Percentiles rank a stretch among this genome's conserved stretches.
Conservation (phyloP, 2,329 filamentous ascomycete species). For the Fonsecaea multimorphosa region DNA sequence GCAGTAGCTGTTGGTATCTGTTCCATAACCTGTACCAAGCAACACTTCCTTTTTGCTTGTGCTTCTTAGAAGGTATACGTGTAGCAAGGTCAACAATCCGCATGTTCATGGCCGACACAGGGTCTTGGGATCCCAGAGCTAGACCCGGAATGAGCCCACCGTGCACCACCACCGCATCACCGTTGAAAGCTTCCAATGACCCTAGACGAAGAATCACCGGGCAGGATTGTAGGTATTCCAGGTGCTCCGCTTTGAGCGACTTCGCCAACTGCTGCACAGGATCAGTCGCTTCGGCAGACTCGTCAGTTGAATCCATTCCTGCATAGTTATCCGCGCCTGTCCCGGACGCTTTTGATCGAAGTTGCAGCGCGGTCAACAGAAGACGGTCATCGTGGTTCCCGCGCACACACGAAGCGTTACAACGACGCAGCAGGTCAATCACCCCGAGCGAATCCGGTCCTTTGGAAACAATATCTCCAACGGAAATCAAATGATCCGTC, state of each 20-base stretch:
- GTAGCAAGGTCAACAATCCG: conserved; percentile 72
- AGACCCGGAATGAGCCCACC: conserved; percentile 82
- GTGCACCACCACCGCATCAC: conserved; percentile 75
- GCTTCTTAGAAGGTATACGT: conserved; percentile 58
- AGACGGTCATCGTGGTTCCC: conserved; percentile 93
- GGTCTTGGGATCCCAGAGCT: conserved; percentile 72
- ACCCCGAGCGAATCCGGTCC: conserved; percentile 83
- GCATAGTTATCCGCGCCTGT: background rate
- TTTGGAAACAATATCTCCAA: conserved; percentile 83
- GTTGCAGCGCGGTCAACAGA: conserved; percentile 67
- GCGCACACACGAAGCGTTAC: conserved; percentile 80
- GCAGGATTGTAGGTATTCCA: conserved; percentile 70
- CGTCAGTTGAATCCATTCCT: background rate
- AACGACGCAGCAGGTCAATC: conserved; percentile 72
- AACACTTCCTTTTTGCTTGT: conserved; percentile 57
- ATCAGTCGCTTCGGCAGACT: conserved; percentile 32
- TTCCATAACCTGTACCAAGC: conserved; percentile 72
- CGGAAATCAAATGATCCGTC: conserved; percentile 75
- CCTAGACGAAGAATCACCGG: conserved; percentile 81
- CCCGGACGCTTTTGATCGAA: conserved; percentile 41
- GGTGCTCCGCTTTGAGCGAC: conserved; percentile 64
- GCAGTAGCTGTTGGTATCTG: conserved; percentile 49
- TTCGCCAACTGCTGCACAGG: conserved; percentile 62
- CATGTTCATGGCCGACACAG: conserved; percentile 90
- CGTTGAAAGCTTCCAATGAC: conserved; percentile 63